phyloP scores from a whole-genome alignment of 768 basidiomycete genomes.

The Podaxis sp. region DNA sequence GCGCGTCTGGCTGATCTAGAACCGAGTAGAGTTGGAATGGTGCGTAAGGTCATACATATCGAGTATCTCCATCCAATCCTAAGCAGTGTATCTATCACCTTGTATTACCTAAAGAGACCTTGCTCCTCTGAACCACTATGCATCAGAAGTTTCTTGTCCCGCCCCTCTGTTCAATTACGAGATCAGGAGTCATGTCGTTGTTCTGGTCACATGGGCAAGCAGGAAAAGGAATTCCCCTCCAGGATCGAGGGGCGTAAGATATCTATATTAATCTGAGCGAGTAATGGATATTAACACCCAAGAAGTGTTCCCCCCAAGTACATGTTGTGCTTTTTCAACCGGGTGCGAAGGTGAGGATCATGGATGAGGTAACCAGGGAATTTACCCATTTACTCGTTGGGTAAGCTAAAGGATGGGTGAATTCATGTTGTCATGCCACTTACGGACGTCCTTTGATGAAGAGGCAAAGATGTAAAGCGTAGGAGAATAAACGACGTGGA shows the following conservation, averaged over 20 bases:
- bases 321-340: not conserved
- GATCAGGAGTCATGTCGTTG: not conserved
- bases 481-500: not conserved
- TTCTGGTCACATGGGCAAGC: not conserved
- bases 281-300: not conserved
- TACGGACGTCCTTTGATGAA: not conserved
- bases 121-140: not conserved
- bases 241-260: not conserved
- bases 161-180: not conserved
- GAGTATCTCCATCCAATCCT: too few relatives aligned
- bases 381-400: not conserved
- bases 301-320: not conserved
- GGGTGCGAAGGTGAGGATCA: not conserved
- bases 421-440: not conserved
- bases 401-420: not conserved
- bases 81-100: too few relatives aligned
- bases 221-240: not conserved
- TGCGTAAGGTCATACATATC: too few relatives aligned
- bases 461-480: not conserved
- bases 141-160: too few relatives aligned
- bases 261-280: not conserved
- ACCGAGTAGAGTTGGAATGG: too few relatives aligned
- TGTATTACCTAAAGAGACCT: not conserved
- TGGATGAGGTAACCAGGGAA: not conserved
- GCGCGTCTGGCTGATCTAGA: too few relatives aligned